phyloP scores from a whole-genome alignment of 768 basidiomycete species.

The Suillus tomentosus region DNA sequence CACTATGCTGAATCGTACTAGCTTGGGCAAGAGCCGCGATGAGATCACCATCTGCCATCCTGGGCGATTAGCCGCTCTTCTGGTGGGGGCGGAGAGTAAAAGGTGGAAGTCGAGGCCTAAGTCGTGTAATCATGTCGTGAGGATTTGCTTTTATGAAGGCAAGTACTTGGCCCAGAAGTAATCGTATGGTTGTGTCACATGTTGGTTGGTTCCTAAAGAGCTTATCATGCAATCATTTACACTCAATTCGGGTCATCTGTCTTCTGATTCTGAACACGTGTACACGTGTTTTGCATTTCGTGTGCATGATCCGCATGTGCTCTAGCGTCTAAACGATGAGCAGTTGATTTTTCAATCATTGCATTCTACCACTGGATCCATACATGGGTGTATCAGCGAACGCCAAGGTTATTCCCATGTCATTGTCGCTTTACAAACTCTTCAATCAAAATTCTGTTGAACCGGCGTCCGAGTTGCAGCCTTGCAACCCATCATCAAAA shows the following conservation, averaged over 20 bases:
- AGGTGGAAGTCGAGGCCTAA: neutral
- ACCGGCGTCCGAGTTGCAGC: neutral
- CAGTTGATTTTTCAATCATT: neutral
- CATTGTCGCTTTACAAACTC: neutral
- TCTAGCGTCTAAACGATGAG: neutral
- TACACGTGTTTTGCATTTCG: neutral
- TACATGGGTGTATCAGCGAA: neutral
- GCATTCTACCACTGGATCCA: neutral
- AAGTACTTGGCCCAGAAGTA: neutral
- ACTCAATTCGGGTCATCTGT: neutral
- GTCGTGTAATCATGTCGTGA: neutral
- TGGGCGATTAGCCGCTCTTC: neutral
- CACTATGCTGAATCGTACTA: conserved; percentile 7
- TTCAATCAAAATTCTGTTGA: neutral
- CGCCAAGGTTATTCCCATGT: neutral
- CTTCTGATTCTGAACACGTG: neutral
- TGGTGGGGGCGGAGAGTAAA: neutral
- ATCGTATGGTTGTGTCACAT: neutral
- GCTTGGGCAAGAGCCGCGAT: conserved; percentile 19
- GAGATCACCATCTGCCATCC: conserved; percentile 13
- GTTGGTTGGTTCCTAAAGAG: neutral
- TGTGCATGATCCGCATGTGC: neutral
- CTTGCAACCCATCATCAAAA: neutral
- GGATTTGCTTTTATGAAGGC: neutral
- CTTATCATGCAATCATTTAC: neutral